Evolutionary conservation across 768 basidiomycete species (phyloP).

Genomic region (Boletus fagicola): DNA sequence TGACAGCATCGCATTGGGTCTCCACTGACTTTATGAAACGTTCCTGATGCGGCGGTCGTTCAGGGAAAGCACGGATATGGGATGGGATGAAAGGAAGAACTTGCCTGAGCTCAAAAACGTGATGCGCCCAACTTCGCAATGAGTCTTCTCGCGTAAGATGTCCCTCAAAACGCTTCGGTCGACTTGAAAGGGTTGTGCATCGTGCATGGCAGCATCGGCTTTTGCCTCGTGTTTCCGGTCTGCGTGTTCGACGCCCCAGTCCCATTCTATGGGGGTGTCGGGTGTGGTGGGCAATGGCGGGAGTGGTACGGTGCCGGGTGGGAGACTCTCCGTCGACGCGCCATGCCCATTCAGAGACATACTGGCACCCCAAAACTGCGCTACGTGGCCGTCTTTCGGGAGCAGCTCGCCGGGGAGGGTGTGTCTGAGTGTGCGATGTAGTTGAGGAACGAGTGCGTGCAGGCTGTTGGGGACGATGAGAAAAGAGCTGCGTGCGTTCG

Average conservation of each 20-base stretch:
- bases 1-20: neutral
- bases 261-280: conserved; percentile 50
- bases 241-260: conserved; percentile 69
- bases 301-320: conserved; percentile 28
- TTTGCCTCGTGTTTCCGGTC: conserved; percentile 64
- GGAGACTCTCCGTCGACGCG: neutral
- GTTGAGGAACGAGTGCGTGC: neutral
- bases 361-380: conserved; percentile 1
- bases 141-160: conserved; percentile 71
- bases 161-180: conserved; percentile 75
- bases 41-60: conserved; percentile 47
- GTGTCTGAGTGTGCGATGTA: neutral
- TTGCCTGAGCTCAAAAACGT: conserved; percentile 71
- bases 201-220: conserved; percentile 61
- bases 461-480: conserved; percentile 4
- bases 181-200: conserved; percentile 66
- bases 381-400: conserved; percentile 5
- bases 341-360: conserved; percentile 13
- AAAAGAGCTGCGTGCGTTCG: neutral
- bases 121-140: conserved; percentile 64
- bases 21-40: conserved; percentile 73
- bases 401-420: neutral
- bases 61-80: conserved; percentile 11
- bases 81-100: conserved; percentile 26
- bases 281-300: conserved; percentile 5